Percentiles rank a stretch among this genome's conserved stretches.
Conservation (phyloP, 169 alveolate species). For the Cryptosporidium meleagridis region DNA sequence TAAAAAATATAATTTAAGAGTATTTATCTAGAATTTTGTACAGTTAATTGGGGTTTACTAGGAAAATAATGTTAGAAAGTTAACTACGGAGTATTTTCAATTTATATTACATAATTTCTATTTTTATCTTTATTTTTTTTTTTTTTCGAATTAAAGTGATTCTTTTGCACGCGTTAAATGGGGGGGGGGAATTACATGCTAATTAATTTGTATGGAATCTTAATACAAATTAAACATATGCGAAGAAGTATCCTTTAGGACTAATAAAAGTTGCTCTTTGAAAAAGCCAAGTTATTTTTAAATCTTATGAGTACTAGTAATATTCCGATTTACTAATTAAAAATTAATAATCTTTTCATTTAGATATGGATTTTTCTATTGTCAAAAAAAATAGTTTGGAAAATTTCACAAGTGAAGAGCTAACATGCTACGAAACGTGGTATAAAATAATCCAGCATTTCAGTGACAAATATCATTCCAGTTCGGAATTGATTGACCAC, state of each 20-base stretch:
- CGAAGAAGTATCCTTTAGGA: background rate
- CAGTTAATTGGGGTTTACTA: background rate
- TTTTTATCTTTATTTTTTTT: background rate
- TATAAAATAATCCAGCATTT: conserved; percentile 29
- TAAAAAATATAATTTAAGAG: background rate
- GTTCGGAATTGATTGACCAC: background rate
- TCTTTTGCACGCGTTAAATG: background rate
- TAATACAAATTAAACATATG: background rate
- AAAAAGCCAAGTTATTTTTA: background rate
- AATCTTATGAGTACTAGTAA: background rate
- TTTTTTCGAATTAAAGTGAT: background rate
- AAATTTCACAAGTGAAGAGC: conserved; percentile 26
- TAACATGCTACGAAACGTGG: conserved; percentile 62
- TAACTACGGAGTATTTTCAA: background rate
- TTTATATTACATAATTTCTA: too few species aligned
- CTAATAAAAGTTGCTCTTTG: background rate
- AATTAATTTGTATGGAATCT: background rate
- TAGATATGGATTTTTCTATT: background rate
- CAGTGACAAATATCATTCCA: background rate
- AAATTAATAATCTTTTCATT: background rate
- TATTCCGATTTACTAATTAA: background rate
- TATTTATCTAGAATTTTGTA: background rate
- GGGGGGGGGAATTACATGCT: conserved; percentile 37
- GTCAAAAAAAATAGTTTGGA: background rate
- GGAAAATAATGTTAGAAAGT: background rate